Percentiles rank a stretch among this genome's conserved stretches.
Conservation (phyloP, 495 filamentous ascomycete genomes). For the Aspergillus affinis region DNA sequence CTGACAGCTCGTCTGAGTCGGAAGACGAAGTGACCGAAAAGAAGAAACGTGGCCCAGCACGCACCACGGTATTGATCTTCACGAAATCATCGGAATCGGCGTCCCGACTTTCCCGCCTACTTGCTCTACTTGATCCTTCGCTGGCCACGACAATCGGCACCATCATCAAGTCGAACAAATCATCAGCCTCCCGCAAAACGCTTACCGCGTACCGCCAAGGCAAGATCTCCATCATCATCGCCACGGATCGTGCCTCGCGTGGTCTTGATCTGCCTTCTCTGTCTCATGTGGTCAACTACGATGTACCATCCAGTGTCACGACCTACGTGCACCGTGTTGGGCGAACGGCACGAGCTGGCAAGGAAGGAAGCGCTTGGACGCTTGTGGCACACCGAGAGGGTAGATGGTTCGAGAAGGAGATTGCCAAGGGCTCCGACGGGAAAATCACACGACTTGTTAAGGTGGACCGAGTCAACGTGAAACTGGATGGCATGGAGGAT, state of each 20-base stretch:
- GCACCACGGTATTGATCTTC: constrained; percentile 68
- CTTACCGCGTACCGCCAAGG: constrained; percentile 61
- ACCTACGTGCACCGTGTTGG: constrained; percentile 93
- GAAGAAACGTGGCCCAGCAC: constrained; percentile 1
- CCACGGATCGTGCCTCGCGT: constrained; percentile 87
- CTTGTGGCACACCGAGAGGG: constrained; percentile 75
- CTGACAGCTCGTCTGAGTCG: constrained; percentile 20
- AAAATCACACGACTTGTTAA: constrained; percentile 43
- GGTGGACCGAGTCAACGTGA: constrained; percentile 47
- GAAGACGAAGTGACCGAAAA: constrained; percentile 7
- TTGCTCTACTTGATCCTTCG: constrained; percentile 64
- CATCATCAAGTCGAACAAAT: constrained; percentile 72
- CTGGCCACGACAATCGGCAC: constrained; percentile 59
- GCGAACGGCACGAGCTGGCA: constrained; percentile 82
- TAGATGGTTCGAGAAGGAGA: constrained; percentile 81
- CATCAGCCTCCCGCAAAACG: constrained; percentile 60
- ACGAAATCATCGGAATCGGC: constrained; percentile 85
- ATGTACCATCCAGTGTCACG: constrained; percentile 74
- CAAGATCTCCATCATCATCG: constrained; percentile 73
- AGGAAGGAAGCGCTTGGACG: constrained; percentile 76
- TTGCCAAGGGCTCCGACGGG: constrained; percentile 50
- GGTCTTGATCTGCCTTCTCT: constrained; percentile 84
- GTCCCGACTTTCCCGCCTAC: constrained; percentile 72
- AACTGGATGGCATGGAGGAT: constrained; percentile 41
- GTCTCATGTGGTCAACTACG: constrained; percentile 90